phyloP scores from a whole-genome alignment of 148 eudicot genomes.

The Mesembryanthemum crystallinum region DNA sequence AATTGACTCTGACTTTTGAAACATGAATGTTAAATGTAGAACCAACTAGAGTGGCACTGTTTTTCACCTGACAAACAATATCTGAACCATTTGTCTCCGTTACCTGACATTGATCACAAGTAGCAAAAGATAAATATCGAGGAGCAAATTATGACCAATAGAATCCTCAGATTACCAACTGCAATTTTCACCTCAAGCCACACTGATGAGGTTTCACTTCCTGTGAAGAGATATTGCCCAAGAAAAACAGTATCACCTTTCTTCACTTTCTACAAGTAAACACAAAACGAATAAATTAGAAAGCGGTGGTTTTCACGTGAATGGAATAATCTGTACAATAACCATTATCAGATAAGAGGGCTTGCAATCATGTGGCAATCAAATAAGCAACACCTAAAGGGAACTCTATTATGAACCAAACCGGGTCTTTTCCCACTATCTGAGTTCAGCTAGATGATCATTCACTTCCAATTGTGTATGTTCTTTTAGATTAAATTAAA shows the following conservation, averaged over 20 bases:
- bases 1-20: slow-evolving; percentile 50
- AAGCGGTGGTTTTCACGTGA: neutral
- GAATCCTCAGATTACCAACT: neutral
- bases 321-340: too few species aligned
- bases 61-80: slow-evolving; percentile 53
- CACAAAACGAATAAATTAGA: slow-evolving; percentile 3
- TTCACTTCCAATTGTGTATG: too few species aligned
- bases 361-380: neutral
- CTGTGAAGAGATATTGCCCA: slow-evolving; percentile 61
- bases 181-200: slow-evolving; percentile 57
- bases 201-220: slow-evolving; percentile 61
- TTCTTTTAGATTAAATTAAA: too few species aligned
- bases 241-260: slow-evolving; percentile 54
- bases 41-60: slow-evolving; percentile 51
- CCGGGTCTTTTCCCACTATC: neutral
- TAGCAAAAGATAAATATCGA: neutral
- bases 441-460: too few species aligned
- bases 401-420: neutral
- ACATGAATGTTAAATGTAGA: slow-evolving; percentile 46
- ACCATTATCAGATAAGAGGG: neutral
- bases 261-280: slow-evolving; percentile 39
- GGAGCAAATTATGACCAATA: slow-evolving; percentile 1
- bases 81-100: slow-evolving; percentile 47
- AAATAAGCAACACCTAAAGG: neutral
- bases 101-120: slow-evolving; percentile 35